These are phyloP conservation scores for Tolypocladium endophyticum DNA, from an alignment of 2,329 filamentous ascomycete genomes.

Conservation along the genomic window DNA sequence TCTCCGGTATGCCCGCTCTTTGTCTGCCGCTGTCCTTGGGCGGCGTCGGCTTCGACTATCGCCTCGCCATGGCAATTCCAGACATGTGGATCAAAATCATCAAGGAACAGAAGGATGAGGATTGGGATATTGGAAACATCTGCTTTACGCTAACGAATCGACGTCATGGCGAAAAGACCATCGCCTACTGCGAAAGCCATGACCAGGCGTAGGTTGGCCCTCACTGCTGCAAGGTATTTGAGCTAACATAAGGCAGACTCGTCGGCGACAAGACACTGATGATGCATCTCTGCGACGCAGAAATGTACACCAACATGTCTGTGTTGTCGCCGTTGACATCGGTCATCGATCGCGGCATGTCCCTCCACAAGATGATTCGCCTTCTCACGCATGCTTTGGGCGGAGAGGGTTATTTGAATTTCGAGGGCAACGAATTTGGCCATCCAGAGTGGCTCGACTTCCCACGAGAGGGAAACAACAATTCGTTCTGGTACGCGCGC, in stretches of 20 bases:
- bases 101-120: constrained; percentile 82
- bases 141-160: constrained; percentile 85
- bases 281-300: constrained; percentile 96
- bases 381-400: constrained; percentile 84
- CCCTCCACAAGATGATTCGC: constrained; percentile 95
- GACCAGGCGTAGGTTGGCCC: constrained; percentile 74
- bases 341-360: constrained; percentile 80
- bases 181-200: constrained; percentile 94
- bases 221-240: constrained; percentile 3
- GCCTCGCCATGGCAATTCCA: constrained; percentile 92
- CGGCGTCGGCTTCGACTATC: constrained; percentile 93
- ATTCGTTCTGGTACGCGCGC: constrained; percentile 89
- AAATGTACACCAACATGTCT: constrained; percentile 98
- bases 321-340: constrained; percentile 71
- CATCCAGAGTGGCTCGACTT: constrained; percentile 99
- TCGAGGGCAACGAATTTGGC: constrained; percentile 97
- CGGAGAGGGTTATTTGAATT: constrained; percentile 95
- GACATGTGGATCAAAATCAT: constrained; percentile 99
- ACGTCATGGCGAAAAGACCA: constrained; percentile 93
- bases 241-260: constrained; percentile 43
- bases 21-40: constrained; percentile 78
- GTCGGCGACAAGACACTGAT: constrained; percentile 95
- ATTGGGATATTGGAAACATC: constrained; percentile 85
- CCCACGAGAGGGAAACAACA: constrained; percentile 82
- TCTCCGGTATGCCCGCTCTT: constrained; percentile 96